A percentile compares a stretch with the other conserved stretches of the same genome.
Conservation (phyloP, 371 early-diverging fungal species). For the Saksenaea oblongispora region DNA sequence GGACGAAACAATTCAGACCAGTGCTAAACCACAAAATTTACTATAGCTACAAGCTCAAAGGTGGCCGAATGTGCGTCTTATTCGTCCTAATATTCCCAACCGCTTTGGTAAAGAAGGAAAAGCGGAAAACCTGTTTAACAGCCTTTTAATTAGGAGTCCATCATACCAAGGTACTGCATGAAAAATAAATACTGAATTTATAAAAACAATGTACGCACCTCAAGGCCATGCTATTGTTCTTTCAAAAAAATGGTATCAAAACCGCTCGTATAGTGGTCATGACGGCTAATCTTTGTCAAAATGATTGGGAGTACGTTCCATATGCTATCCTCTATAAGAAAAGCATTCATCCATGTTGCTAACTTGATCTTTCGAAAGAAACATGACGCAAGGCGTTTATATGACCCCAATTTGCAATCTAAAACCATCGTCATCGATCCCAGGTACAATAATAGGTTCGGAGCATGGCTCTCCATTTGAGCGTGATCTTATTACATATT, state of each 20-base stretch:
- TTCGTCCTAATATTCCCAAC: slow-evolving; percentile 12
- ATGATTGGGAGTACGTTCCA: slow-evolving; percentile 61
- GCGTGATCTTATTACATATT: slow-evolving; percentile 52
- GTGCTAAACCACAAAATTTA: background rate
- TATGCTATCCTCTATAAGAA: background rate
- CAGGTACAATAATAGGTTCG: slow-evolving; percentile 16
- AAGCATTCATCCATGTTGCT: background rate
- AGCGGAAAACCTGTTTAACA: background rate
- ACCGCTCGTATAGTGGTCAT: slow-evolving; percentile 54
- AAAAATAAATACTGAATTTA: background rate
- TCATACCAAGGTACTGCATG: slow-evolving; percentile 54
- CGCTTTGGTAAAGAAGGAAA: slow-evolving; percentile 10
- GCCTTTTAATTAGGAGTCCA: slow-evolving; percentile 50
- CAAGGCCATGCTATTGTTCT: slow-evolving; percentile 59
- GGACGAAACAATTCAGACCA: background rate
- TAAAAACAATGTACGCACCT: background rate
- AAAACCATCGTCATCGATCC: slow-evolving; percentile 19
- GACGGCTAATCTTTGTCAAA: slow-evolving; percentile 63
- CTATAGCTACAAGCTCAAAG: slow-evolving; percentile 13
- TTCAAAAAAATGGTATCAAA: slow-evolving; percentile 25
- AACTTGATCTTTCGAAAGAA: slow-evolving; percentile 18
- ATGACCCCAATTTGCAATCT: slow-evolving; percentile 35
- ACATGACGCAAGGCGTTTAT: slow-evolving; percentile 62
- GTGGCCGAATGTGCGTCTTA: slow-evolving; percentile 15
- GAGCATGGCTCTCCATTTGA: slow-evolving; percentile 50